Evolutionary conservation across 139 green algal genomes (phyloP), one percentile per base, ranked within the genome.

Genomic region (Nannochloris sp.): DNA sequence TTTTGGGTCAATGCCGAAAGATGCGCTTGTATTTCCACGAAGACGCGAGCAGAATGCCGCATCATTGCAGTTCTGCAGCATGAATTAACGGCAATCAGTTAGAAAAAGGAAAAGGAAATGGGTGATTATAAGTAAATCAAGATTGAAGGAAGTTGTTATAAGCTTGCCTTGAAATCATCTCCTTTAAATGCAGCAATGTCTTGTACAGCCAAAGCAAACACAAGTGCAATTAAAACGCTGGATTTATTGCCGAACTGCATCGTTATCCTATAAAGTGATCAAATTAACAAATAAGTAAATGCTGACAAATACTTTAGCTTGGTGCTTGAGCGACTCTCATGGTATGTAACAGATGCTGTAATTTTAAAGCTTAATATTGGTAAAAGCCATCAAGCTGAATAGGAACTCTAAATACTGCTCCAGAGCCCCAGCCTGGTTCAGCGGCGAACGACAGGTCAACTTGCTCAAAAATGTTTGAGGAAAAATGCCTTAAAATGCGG

Each of bases 141-240:
- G 39, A 24, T 0, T 14, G 25, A 3, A 30, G 1, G 35, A 4
- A 3, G 19, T 25, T 13, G 38, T 31, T 10, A 32, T 23, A 19
- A 2, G 36, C 37, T 29, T 25, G 68, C 78, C 85, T 96, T 96
- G 74, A 98, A 97, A 33, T 98, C 92, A 2, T 96, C 70, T 23
- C 80, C 78, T 69, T 97, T 97, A 78, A 97, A 97, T 1, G 69
- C 85, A 24, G 15, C 12, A 1, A 34, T 42, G 6, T 15, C 38
- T 12, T 59, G 48, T 10, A 12, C 9, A 23, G 12, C 9, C 48
- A 59, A 19, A 59, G 12, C 8, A 59, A 59, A 59, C 9, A 12
- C 48, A 36, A 59, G 9, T 19, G 9, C 9, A 36, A 59, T 9
- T 19, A 51, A 27, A 51, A 27, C 19, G 19, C 19, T 51, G 42